Evolutionary conservation across 1,284 basidiomycete genomes (phyloP).

Genomic region (Exsudoporus floridanus): DNA sequence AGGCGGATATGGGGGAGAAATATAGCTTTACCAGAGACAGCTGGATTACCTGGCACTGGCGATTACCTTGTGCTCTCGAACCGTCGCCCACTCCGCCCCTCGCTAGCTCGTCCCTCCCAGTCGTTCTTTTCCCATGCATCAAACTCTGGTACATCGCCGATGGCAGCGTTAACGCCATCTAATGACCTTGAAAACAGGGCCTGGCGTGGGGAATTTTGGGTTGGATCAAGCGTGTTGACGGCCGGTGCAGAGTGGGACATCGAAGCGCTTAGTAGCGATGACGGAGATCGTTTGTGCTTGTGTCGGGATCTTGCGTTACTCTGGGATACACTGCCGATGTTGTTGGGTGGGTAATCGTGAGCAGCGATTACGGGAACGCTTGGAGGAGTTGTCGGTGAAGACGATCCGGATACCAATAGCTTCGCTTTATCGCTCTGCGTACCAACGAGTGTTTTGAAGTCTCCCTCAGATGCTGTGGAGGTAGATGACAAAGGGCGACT

Average conservation of each 20-base stretch:
- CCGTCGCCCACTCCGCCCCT: constrained; percentile 48
- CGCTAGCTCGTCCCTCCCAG: constrained; percentile 52
- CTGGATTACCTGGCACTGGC: constrained; percentile 20
- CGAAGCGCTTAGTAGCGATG: constrained; percentile 43
- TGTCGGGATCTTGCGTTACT: constrained; percentile 32
- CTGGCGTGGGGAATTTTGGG: constrained; percentile 16
- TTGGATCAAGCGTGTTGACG: constrained; percentile 33
- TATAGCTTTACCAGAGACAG: not conserved
- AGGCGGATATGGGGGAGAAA: not conserved
- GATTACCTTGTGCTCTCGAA: constrained; percentile 38
- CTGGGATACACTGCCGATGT: constrained; percentile 41
- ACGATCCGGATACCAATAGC: constrained; percentile 28
- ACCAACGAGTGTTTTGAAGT: constrained; percentile 29
- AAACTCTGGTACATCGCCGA: constrained; percentile 31
- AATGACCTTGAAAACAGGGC: constrained; percentile 2
- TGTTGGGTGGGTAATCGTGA: constrained; percentile 64
- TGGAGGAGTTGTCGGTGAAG: constrained; percentile 35
- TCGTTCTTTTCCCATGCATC: constrained; percentile 58
- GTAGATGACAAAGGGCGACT: constrained; percentile 35
- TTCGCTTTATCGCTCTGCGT: constrained; percentile 35
- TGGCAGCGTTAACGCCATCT: constrained; percentile 37
- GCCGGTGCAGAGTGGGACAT: constrained; percentile 30
- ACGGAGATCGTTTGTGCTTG: constrained; percentile 42
- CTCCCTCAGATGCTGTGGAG: constrained; percentile 38
- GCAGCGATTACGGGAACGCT: constrained; percentile 33